These are phyloP conservation scores for Lachancea sp. DNA, from an alignment of 805 yeast genomes.

Conservation along the genomic window DNA sequence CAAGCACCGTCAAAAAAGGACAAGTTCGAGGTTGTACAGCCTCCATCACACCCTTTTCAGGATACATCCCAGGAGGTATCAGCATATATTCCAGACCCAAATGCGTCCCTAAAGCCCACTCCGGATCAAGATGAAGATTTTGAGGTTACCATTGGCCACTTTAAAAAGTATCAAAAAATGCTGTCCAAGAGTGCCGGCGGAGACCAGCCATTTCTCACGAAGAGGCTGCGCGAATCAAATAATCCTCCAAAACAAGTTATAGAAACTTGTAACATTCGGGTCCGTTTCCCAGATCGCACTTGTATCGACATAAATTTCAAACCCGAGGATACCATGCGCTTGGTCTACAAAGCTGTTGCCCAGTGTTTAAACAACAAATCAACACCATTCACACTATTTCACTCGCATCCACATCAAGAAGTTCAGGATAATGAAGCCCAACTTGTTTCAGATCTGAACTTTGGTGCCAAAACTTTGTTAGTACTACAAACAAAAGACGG, in stretches of 20 bases:
- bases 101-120: slow-evolving; percentile 6
- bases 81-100: slow-evolving; percentile 22
- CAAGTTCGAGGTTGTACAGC: not conserved
- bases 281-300: slow-evolving; percentile 54
- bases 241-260: slow-evolving; percentile 22
- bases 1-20: not conserved
- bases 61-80: not conserved
- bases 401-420: slow-evolving; percentile 43
- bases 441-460: slow-evolving; percentile 36
- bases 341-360: slow-evolving; percentile 28
- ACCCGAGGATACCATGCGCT: slow-evolving; percentile 36
- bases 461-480: slow-evolving; percentile 44
- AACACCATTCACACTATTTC: slow-evolving; percentile 35
- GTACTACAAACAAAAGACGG: slow-evolving; percentile 29
- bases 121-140: slow-evolving; percentile 33
- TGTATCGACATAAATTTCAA: slow-evolving; percentile 45
- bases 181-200: slow-evolving; percentile 38
- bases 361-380: slow-evolving; percentile 28
- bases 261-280: slow-evolving; percentile 39
- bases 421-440: slow-evolving; percentile 29
- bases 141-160: slow-evolving; percentile 49
- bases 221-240: slow-evolving; percentile 34
- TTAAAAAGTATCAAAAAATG: slow-evolving; percentile 46
- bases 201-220: slow-evolving; percentile 39
- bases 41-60: not conserved